Conservation (phyloP, 768 basidiomycete genomes). For the Phylloporus sp. region DNA sequence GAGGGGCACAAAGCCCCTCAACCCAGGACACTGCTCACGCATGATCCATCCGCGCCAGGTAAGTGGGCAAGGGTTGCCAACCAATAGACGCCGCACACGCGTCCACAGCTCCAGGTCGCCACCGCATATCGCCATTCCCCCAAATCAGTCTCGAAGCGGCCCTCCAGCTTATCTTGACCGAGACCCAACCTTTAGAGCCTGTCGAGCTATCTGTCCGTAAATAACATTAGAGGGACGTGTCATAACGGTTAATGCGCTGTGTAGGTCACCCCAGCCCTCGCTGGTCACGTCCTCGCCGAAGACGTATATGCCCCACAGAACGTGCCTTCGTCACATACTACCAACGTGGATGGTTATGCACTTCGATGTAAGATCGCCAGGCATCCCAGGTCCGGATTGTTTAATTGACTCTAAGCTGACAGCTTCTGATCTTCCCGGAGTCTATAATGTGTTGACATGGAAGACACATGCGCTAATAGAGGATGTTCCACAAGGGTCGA, state of each 20-base stretch:
- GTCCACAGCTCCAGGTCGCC: slow-evolving; percentile 57
- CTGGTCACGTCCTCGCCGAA: slow-evolving; percentile 70
- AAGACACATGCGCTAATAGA: slow-evolving; percentile 32
- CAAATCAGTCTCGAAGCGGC: slow-evolving; percentile 65
- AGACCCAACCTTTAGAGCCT: slow-evolving; percentile 40
- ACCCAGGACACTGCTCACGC: slow-evolving; percentile 56
- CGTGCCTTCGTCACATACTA: slow-evolving; percentile 61
- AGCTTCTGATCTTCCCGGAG: slow-evolving; percentile 63
- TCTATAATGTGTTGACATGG: slow-evolving; percentile 63
- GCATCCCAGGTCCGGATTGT: not conserved
- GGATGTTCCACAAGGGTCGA: slow-evolving; percentile 40
- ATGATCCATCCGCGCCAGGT: slow-evolving; percentile 68
- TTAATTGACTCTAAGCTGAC: not conserved
- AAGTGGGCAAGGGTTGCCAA: slow-evolving; percentile 19
- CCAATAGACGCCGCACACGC: not conserved
- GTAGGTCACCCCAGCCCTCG: slow-evolving; percentile 57
- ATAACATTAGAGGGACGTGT: not conserved
- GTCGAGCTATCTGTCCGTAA: slow-evolving; percentile 41
- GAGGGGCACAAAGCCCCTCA: slow-evolving; percentile 44
- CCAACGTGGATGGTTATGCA: slow-evolving; percentile 89
- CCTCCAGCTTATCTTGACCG: slow-evolving; percentile 46
- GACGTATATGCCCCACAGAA: slow-evolving; percentile 62
- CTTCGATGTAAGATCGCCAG: slow-evolving; percentile 48
- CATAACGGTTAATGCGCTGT: not conserved
- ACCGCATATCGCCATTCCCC: slow-evolving; percentile 73